Conservation (phyloP, 1,139 yeast genomes). For the Lodderomyces metapsilosis region DNA sequence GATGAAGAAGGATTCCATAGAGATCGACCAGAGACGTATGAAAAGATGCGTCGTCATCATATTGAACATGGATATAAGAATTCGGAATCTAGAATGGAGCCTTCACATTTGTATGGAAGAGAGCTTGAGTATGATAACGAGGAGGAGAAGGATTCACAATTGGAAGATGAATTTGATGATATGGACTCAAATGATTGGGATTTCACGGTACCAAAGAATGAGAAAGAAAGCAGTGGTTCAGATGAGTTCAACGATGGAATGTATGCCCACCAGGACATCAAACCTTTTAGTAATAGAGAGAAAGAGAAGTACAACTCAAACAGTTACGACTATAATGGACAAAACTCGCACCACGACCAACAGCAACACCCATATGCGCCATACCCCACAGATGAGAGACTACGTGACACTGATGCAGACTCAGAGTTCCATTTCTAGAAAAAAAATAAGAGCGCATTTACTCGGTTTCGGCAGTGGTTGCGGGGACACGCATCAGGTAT, state of each 20-base stretch:
- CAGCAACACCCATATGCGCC: neutral
- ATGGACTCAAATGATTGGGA: conserved; percentile 14
- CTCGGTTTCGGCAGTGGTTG: no score
- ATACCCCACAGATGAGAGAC: neutral
- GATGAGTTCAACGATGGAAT: conserved; percentile 1
- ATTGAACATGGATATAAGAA: neutral
- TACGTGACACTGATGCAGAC: conserved; percentile 10
- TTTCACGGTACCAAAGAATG: conserved; percentile 7
- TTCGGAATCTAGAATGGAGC: conserved; percentile 4
- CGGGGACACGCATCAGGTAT: no score
- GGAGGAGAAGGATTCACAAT: neutral
- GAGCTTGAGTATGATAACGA: neutral
- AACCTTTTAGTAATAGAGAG: neutral
- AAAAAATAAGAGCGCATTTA: no score
- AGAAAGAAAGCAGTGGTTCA: conserved; percentile 6
- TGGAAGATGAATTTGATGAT: conserved; percentile 14
- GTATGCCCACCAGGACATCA: neutral
- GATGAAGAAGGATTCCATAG: conserved; percentile 19
- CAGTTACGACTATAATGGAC: neutral
- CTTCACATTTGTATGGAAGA: neutral
- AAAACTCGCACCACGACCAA: neutral
- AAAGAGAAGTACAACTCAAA: neutral
- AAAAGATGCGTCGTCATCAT: conserved; percentile 17
- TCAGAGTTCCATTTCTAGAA: conserved; percentile 5
- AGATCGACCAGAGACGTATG: conserved; percentile 16